Percentiles rank a stretch among this genome's conserved stretches.
These are phyloP conservation scores for Beauveria asiatica DNA, from an alignment of 2,329 filamentous ascomycete species.

Conservation along the genomic window DNA sequence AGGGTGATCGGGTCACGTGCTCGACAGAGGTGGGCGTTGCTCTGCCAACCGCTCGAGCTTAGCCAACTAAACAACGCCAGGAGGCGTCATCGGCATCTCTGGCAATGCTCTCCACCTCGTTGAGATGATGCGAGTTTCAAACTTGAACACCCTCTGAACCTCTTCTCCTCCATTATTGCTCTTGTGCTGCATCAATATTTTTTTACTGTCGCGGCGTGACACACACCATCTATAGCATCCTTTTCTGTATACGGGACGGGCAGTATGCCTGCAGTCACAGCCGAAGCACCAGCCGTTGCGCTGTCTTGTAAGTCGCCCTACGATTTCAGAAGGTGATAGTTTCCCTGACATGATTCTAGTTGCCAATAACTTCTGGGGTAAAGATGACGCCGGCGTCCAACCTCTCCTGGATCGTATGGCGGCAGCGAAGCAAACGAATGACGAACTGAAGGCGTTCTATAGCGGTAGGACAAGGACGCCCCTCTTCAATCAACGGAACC, in stretches of 20 bases:
- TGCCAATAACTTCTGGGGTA: conserved; percentile 99
- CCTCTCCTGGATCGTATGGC: conserved; percentile 93
- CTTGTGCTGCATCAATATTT: neutral
- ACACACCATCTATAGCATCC: neutral
- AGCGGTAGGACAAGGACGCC: conserved; percentile 44
- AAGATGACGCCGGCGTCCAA: conserved; percentile 90
- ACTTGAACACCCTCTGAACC: neutral
- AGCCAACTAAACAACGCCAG: conserved; percentile 10
- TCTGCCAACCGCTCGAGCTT: neutral
- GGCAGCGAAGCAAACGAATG: conserved; percentile 85
- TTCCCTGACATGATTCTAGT: conserved; percentile 42
- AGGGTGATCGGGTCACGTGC: conserved; percentile 10
- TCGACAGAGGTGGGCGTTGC: neutral
- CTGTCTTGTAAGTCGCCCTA: conserved; percentile 48
- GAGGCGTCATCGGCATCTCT: conserved; percentile 4
- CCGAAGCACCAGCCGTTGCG: conserved; percentile 56
- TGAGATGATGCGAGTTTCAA: neutral
- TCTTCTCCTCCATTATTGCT: neutral
- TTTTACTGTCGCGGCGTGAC: neutral
- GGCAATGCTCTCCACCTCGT: neutral
- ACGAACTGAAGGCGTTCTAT: conserved; percentile 91
- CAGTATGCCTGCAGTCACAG: conserved; percentile 51
- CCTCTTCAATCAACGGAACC: too few relatives aligned
- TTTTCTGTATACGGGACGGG: neutral
- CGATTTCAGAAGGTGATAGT: neutral